Percentiles rank a stretch among this genome's conserved stretches.
These are phyloP conservation scores for Candida qinlingensis DNA, from an alignment of 805 yeast genomes.

Conservation along the genomic window DNA sequence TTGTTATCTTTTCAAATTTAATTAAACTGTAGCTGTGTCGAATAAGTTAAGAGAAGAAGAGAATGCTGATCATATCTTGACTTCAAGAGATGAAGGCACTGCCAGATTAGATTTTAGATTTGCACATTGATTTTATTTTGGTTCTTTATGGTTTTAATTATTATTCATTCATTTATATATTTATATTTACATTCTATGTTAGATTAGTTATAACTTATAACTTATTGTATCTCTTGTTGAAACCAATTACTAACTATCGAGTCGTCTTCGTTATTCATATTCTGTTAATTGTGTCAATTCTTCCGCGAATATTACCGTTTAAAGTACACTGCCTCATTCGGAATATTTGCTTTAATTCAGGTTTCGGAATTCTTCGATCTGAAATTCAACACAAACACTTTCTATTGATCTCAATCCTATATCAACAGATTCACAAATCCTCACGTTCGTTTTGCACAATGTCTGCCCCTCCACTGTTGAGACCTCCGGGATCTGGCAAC, in stretches of 20 bases:
- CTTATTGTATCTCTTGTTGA: too few relatives aligned
- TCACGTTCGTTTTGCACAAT: constrained; percentile 11
- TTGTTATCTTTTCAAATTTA: neutral
- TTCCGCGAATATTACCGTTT: too few relatives aligned
- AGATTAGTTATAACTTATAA: too few relatives aligned
- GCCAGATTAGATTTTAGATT: constrained; percentile 1
- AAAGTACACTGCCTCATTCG: too few relatives aligned
- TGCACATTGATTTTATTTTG: neutral
- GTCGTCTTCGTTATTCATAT: too few relatives aligned
- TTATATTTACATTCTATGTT: neutral
- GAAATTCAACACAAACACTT: too few relatives aligned
- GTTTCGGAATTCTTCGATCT: too few relatives aligned
- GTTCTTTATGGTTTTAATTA: too few relatives aligned
- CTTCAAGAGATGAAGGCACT: neutral
- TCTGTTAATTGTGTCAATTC: too few relatives aligned
- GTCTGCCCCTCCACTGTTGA: constrained; percentile 35
- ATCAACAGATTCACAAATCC: neutral
- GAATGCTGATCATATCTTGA: constrained; percentile 2
- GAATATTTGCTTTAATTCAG: too few relatives aligned
- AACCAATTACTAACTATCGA: too few relatives aligned
- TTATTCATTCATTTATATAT: neutral
- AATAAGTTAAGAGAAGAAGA: constrained; percentile 9
- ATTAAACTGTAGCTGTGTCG: neutral
- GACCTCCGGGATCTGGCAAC: constrained; percentile 40
- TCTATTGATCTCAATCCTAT: too few relatives aligned